These are phyloP conservation scores for Puccinia triticina DNA, from an alignment of 1,284 basidiomycete species.

Conservation along the genomic window DNA sequence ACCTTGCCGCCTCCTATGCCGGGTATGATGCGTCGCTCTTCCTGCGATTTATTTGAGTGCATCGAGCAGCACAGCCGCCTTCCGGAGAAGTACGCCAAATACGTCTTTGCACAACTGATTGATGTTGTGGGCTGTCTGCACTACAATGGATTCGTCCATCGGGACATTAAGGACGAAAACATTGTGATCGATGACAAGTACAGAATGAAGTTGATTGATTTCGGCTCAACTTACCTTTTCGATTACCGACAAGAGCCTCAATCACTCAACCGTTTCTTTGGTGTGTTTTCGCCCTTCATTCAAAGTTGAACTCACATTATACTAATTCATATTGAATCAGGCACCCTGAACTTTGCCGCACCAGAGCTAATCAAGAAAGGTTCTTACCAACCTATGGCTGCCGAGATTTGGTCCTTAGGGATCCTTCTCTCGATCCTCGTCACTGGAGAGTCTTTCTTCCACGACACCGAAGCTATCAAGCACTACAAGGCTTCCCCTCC, in stretches of 20 bases:
- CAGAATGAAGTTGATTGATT: constrained; percentile 60
- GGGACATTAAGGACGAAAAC: constrained; percentile 62
- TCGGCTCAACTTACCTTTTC: constrained; percentile 58
- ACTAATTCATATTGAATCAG: constrained; percentile 53
- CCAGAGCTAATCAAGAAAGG: constrained; percentile 58
- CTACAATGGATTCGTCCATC: constrained; percentile 58
- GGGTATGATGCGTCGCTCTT: constrained; percentile 57
- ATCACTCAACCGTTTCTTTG: constrained; percentile 34
- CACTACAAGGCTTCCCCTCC: constrained; percentile 37
- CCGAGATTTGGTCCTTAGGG: constrained; percentile 59
- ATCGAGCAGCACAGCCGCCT: constrained; percentile 58
- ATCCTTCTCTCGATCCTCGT: constrained; percentile 58
- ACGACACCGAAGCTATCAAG: constrained; percentile 44
- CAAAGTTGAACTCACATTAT: neutral
- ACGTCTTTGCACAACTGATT: constrained; percentile 60
- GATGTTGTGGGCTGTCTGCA: constrained; percentile 59
- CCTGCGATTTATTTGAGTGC: constrained; percentile 59
- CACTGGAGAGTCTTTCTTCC: constrained; percentile 51
- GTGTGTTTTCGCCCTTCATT: neutral
- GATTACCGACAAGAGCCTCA: constrained; percentile 56
- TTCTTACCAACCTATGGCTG: constrained; percentile 58
- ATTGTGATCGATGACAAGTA: constrained; percentile 57
- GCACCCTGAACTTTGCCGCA: constrained; percentile 58
- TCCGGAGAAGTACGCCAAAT: constrained; percentile 57
- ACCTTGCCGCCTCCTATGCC: constrained; percentile 27